Evolutionary conservation across 345 rosid species (phyloP).

Genomic region (Syzygium aqueum): DNA sequence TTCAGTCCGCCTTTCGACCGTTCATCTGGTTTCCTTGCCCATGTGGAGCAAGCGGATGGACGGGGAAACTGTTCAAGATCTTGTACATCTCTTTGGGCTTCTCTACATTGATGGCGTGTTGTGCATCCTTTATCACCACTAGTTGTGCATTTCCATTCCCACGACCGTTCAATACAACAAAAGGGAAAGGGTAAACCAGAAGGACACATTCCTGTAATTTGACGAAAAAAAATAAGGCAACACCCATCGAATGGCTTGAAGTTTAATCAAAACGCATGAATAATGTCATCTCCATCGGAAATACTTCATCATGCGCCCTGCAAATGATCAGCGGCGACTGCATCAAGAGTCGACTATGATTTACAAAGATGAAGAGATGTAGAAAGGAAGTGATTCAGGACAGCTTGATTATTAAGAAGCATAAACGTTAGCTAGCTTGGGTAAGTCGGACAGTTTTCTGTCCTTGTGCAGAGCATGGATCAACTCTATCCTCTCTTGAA

Average conservation of each 20-base stretch:
- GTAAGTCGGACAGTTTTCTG: constrained; percentile 56
- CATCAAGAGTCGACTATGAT: constrained; percentile 2
- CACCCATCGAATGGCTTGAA: neutral
- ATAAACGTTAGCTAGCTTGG: constrained; percentile 59
- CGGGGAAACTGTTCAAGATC: constrained; percentile 2
- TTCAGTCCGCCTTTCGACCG: constrained; percentile 20
- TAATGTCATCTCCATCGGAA: constrained; percentile 33
- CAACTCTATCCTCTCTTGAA: constrained; percentile 63
- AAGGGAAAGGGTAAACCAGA: neutral
- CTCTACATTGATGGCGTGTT: constrained; percentile 6
- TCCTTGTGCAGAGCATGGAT: constrained; percentile 59
- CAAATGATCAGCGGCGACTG: constrained; percentile 62
- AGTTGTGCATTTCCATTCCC: neutral
- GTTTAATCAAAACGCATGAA: neutral
- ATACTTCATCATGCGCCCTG: constrained; percentile 73
- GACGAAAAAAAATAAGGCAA: neutral
- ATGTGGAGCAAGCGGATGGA: neutral
- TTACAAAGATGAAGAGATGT: neutral
- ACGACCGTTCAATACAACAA: neutral
- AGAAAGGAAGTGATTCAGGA: neutral
- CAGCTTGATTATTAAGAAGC: neutral
- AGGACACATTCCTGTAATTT: neutral
- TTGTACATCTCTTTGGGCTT: constrained; percentile 4
- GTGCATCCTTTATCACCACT: constrained; percentile 8
- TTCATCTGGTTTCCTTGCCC: constrained; percentile 4